phyloP scores from a whole-genome alignment of 805 yeast genomes.

The Kregervanrija delftensis region DNA sequence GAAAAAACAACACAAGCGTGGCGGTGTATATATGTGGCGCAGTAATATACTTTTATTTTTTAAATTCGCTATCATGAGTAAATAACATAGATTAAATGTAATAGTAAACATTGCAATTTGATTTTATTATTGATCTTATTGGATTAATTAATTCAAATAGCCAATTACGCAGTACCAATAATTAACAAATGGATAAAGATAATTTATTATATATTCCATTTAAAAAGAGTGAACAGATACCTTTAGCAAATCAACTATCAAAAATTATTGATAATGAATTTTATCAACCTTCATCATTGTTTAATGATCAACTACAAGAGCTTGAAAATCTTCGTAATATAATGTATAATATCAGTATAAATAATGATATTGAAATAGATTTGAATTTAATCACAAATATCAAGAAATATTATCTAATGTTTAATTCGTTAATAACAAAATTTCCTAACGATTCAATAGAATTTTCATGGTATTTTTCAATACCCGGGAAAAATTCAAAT shows the following conservation, averaged over 20 bases:
- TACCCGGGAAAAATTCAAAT: conserved; percentile 38
- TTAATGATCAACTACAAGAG: conserved; percentile 27
- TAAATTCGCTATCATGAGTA: too few relatives aligned
- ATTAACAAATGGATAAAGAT: conserved; percentile 8
- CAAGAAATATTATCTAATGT: conserved; percentile 36
- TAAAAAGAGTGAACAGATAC: conserved; percentile 28
- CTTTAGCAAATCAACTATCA: conserved; percentile 27
- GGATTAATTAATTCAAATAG: too few relatives aligned
- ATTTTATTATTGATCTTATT: too few relatives aligned
- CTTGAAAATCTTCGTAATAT: conserved; percentile 37
- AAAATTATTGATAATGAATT: conserved; percentile 35
- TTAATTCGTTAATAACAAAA: conserved; percentile 40
- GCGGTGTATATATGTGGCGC: too few relatives aligned
- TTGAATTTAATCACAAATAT: conserved; percentile 9
- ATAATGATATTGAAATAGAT: neutral
- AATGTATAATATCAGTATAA: neutral
- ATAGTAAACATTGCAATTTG: too few relatives aligned
- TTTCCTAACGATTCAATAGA: conserved; percentile 57
- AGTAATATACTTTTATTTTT: too few relatives aligned
- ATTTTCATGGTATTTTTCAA: conserved; percentile 72
- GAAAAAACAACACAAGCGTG: too few relatives aligned
- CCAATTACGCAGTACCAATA: too few relatives aligned
- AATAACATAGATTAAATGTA: too few relatives aligned
- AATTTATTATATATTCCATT: conserved; percentile 36
- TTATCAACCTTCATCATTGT: conserved; percentile 28